Percentiles rank a stretch among this genome's conserved stretches.
Evolutionary conservation across 208 protist genomes (phyloP).

Genomic region (Leishmania gerbilli): DNA sequence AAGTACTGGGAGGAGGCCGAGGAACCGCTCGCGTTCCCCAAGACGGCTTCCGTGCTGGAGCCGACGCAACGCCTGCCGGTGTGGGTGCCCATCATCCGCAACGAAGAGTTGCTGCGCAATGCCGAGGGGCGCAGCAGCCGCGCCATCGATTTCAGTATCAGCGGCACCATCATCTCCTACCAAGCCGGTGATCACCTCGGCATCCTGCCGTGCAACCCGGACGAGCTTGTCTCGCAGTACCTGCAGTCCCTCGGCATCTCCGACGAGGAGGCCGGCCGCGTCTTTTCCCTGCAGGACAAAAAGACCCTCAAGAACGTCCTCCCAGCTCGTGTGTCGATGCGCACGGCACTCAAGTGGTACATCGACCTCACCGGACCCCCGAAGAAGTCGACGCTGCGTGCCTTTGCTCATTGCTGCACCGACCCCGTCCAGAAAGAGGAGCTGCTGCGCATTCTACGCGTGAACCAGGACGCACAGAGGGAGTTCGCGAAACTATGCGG

Average conservation of each 20-base stretch:
- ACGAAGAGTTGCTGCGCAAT: constrained; percentile 77
- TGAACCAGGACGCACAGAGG: constrained; percentile 71
- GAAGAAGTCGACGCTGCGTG: constrained; percentile 91
- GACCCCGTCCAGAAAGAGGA: constrained; percentile 76
- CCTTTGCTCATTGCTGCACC: constrained; percentile 86
- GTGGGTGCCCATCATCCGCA: constrained; percentile 69
- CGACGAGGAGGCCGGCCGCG: constrained; percentile 59
- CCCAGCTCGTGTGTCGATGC: constrained; percentile 69
- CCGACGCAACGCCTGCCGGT: constrained; percentile 86
- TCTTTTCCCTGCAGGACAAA: constrained; percentile 86
- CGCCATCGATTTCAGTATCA: constrained; percentile 88
- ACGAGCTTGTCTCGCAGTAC: constrained; percentile 83
- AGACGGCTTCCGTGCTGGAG: constrained; percentile 87
- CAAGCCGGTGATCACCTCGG: constrained; percentile 96
- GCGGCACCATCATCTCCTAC: constrained; percentile 87
- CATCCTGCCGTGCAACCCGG: constrained; percentile 92
- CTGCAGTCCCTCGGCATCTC: constrained; percentile 56
- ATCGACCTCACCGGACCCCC: constrained; percentile 81
- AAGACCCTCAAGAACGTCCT: constrained; percentile 90
- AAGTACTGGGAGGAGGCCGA: constrained; percentile 83
- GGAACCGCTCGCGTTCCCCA: constrained; percentile 81
- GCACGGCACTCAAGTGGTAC: constrained; percentile 92
- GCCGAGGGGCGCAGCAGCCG: constrained; percentile 61
- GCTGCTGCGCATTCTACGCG: constrained; percentile 70
- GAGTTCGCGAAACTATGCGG: constrained; percentile 70